Conservation (phyloP, 768 basidiomycete species). For the Mycena rebaudengoi region DNA sequence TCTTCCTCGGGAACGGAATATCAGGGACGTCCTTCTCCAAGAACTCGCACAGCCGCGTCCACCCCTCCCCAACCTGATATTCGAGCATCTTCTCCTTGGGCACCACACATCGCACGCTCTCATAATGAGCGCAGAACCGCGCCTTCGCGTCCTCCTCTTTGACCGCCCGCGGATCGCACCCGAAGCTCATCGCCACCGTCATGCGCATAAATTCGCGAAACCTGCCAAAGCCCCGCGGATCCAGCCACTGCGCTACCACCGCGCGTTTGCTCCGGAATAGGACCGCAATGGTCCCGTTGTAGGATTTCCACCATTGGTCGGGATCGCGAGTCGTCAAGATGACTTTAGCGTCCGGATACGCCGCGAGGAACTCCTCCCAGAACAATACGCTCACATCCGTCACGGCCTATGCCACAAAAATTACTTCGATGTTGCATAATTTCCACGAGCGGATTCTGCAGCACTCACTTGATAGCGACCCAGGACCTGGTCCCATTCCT, state of each 20-base stretch:
- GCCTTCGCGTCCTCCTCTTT: conserved; percentile 5
- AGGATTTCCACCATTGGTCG: conserved; percentile 12
- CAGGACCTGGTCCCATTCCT: conserved; percentile 14
- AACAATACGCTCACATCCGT: conserved; percentile 7
- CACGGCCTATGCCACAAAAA: conserved; percentile 2
- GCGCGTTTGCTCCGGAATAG: neutral
- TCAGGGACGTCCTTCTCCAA: conserved; percentile 6
- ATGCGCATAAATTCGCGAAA: neutral
- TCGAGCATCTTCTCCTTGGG: conserved; percentile 14
- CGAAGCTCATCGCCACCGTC: too few species aligned
- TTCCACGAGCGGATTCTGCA: neutral
- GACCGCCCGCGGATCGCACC: too few species aligned
- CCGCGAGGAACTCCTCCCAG: conserved; percentile 9
- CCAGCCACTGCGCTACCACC: neutral
- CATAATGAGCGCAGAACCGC: conserved; percentile 3
- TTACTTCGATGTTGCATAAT: neutral
- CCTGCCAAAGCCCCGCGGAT: neutral
- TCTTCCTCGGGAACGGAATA: neutral
- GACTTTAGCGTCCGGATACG: conserved; percentile 14
- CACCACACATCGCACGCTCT: conserved; percentile 1
- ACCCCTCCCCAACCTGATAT: conserved; percentile 13
- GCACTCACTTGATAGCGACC: conserved; percentile 10
- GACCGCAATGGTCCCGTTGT: neutral
- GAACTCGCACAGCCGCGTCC: conserved; percentile 14
- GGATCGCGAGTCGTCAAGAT: conserved; percentile 6